phyloP scores from a whole-genome alignment of 225 moss, liverwort and hornwort species.

The Pseudisothecium myosuroides region DNA sequence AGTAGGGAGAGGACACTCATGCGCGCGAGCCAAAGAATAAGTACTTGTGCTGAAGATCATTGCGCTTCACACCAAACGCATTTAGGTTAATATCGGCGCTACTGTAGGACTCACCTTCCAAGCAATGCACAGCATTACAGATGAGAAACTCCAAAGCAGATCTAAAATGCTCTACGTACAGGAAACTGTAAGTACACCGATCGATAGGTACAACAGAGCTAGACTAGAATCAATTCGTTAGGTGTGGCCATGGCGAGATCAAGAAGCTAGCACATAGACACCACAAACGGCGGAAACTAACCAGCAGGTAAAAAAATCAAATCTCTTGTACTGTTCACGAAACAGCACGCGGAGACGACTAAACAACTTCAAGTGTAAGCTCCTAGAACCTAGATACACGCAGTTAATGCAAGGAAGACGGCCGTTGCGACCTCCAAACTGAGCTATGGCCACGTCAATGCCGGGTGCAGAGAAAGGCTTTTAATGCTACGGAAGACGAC shows the following conservation, averaged over 20 bases:
- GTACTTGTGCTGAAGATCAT: neutral
- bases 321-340: neutral
- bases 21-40: neutral
- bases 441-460: neutral
- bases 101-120: neutral
- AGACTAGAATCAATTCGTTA: neutral
- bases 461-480: neutral
- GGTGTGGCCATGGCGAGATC: neutral
- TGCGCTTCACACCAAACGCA: neutral
- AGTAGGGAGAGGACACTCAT: neutral
- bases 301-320: neutral
- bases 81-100: neutral
- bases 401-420: neutral
- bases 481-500: neutral
- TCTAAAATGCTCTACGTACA: neutral
- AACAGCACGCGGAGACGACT: neutral
- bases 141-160: neutral
- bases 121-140: neutral
- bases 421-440: neutral
- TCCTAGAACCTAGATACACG: neutral
- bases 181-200: neutral
- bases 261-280: neutral
- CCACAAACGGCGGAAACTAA: neutral
- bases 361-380: neutral
- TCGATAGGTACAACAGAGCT: neutral